A percentile compares a stretch with the other conserved stretches of the same genome.
Evolutionary conservation across 176 grass and related monocot genomes (phyloP).

Genomic region (Zoysia japonica): DNA sequence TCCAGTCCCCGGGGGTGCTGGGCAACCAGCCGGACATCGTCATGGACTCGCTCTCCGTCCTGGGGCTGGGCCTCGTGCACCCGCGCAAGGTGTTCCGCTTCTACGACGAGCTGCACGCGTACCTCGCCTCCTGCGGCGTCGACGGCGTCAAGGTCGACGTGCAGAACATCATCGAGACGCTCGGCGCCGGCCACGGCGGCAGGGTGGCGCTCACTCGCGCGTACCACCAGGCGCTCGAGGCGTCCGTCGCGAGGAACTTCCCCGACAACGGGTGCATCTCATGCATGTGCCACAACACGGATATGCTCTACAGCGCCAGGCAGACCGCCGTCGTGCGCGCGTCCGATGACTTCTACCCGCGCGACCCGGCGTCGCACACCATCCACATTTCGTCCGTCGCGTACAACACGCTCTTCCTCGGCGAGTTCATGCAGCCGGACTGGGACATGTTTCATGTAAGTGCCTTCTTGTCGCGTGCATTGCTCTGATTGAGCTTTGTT

Average conservation of each 20-base stretch:
- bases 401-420: slow-evolving; percentile 79
- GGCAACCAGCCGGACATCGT: slow-evolving; percentile 79
- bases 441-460: slow-evolving; percentile 94
- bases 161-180: slow-evolving; percentile 84
- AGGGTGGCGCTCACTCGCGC: slow-evolving; percentile 56
- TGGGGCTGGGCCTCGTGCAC: slow-evolving; percentile 66
- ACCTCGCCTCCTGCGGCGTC: slow-evolving; percentile 58
- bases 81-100: slow-evolving; percentile 46
- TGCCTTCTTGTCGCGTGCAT: no score
- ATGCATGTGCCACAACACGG: slow-evolving; percentile 82
- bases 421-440: slow-evolving; percentile 91
- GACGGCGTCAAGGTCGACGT: slow-evolving; percentile 91
- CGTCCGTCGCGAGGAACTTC: slow-evolving; percentile 58
- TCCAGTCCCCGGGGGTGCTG: slow-evolving; percentile 61
- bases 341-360: slow-evolving; percentile 92
- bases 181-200: slow-evolving; percentile 74
- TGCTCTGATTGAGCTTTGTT: background rate
- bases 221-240: slow-evolving; percentile 76
- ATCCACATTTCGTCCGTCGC: slow-evolving; percentile 76
- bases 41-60: slow-evolving; percentile 67
- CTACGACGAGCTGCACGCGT: slow-evolving; percentile 77
- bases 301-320: slow-evolving; percentile 60
- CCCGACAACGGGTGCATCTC: slow-evolving; percentile 83
- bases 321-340: slow-evolving; percentile 71
- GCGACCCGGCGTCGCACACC: slow-evolving; percentile 78